Evolutionary conservation across 75 land plant species (phyloP).

Genomic region (Isoetes taiwanensis): DNA sequence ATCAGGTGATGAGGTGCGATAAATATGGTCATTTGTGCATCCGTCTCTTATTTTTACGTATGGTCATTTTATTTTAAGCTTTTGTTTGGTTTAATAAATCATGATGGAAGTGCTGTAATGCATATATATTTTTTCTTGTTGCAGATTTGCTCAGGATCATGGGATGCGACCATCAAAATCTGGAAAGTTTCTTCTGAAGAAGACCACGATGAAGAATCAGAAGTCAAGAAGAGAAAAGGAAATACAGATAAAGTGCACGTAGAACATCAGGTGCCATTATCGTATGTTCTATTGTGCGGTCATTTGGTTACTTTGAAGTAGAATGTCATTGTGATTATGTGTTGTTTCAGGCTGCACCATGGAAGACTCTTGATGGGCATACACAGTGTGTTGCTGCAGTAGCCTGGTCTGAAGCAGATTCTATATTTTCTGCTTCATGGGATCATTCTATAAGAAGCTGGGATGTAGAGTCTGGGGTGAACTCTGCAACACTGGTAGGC

Average conservation of each 20-base stretch:
- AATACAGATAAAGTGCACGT: constrained; percentile 10
- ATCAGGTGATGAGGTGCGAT: constrained; percentile 42
- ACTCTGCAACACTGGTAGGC: constrained; percentile 49
- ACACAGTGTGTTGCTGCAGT: constrained; percentile 73
- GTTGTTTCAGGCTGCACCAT: constrained; percentile 44
- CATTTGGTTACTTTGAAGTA: no score
- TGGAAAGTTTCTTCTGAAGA: constrained; percentile 40
- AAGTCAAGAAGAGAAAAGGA: constrained; percentile 55
- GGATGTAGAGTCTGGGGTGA: constrained; percentile 77
- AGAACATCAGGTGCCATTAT: constrained; percentile 10
- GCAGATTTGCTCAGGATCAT: constrained; percentile 87
- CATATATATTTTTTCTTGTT: neutral
- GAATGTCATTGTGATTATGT: no score
- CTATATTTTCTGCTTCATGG: constrained; percentile 79
- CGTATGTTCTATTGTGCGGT: no score
- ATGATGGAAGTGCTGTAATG: no score
- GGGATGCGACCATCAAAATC: constrained; percentile 73
- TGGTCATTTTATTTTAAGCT: no score
- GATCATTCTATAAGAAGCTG: constrained; percentile 82
- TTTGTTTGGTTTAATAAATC: no score
- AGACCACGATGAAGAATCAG: constrained; percentile 29
- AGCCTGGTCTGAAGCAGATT: constrained; percentile 43
- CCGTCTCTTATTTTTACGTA: no score
- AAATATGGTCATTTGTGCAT: no score
- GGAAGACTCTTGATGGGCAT: constrained; percentile 58